Base-by-base conservation (phyloP, 495 filamentous ascomycete species). In the Tuber umbilicatum region DNA sequence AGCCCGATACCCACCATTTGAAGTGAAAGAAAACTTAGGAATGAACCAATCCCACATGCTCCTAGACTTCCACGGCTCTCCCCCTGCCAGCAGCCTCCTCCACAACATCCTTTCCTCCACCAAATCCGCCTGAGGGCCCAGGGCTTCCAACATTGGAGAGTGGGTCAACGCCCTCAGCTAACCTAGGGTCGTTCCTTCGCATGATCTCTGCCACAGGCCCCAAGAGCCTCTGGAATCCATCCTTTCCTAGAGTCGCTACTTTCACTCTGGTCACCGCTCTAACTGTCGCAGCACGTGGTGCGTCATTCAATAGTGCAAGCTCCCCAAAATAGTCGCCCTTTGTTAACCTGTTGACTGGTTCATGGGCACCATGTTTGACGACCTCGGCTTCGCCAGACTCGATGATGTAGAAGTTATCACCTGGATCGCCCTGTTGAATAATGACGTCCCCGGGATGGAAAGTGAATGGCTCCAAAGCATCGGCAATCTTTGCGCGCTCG, bases 281-380 rank as follows among this genome's bases (percentile, higher is more conserved):
- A 70, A 99, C 91, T 80, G 90, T 97, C 3, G 95, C 95, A n/a
- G 94, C 94, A 70, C 95, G 90, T 0, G 95, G 95, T 74, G 92
- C 91, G 79, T 99, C 94, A 78, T 99, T 94, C 77, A 98, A 85
- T 80, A 99, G 84, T 14, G 95, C 95, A 73, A 98, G 85, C 83
- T 99, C 95, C 68, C 95, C 95, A 83, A 99, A 99, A 85, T 96
- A 99, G 81, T 97, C 96, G 14, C 95, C 95, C 82, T 97, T 95
- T 73, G 85, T 85, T 82, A 97, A 97, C 50, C 86, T 85, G 81
- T 93, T 93, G 70, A 98, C 90, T 0, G 91, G 85, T 73, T 88
- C 85, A 16, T 87, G 83, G 37, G 87, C 87, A 19, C 87, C 89
- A 45, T 84, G 83, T 85, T 93, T 97, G 84, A 87, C 90, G 10